Base-by-base conservation (phyloP, 257 asterid genomes). In the Osmanthus fragrans region DNA sequence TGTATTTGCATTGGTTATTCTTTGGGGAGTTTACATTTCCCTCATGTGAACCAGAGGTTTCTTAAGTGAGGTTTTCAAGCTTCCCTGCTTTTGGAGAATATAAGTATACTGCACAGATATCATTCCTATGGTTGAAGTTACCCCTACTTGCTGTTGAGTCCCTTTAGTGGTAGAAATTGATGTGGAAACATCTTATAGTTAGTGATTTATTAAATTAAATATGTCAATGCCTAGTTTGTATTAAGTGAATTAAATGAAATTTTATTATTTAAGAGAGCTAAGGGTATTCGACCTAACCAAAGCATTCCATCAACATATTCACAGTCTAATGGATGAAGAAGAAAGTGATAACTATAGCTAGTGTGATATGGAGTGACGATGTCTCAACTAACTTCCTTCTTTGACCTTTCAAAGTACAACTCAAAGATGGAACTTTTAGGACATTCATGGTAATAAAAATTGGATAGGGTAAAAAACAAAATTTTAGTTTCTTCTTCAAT, bases 31-130 rank as follows among this genome's bases (percentile, higher is more conserved):
- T 83, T 72, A 42, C 78, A 25, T 83, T 81, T 77, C 79, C 67
- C 37, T 85, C 32, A 37, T 81, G 75, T 85, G 68, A 85, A 89
- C 37, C 71, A 33, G 74, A 73, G 78, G 82, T 73, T 76, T 82
- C 73, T 77, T 10, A 76, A 76, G 82, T 76, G 79, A 84, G 86
- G 80, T 36, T 81, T 82, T 79, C 76, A 33, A 79, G 70, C 83
- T 76, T 77, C 80, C 88, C 82, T 56, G 64, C 15, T 49, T 51
- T 77, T 74, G 75, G 81, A 73, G 23, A 77, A 64, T 27, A 63
- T 63, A 73, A 77, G 33, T 49, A 86, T 84, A 88, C 84, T 82
- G 86, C 88, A 90, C 87, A 83, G 84, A 69, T 36, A 76, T 71
- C 76, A 79, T 87, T 69, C 63, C 39, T 75, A 79, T 37, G 68